These are phyloP conservation scores for Lablab purpureus DNA, from an alignment of 306 rosid species.

Conservation along the genomic window DNA sequence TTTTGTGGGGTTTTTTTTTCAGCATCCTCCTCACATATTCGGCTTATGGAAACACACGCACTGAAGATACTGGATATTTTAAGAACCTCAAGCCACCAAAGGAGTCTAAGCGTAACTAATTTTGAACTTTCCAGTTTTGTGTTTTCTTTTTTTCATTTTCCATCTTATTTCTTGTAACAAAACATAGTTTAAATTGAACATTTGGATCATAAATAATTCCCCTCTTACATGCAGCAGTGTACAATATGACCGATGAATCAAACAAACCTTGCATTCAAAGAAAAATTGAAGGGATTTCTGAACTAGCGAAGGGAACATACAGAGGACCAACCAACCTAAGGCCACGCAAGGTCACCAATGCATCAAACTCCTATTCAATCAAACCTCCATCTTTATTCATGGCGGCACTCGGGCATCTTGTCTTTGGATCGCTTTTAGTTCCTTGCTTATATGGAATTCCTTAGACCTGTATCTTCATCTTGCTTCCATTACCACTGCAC, in stretches of 20 bases:
- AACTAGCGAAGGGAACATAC: slow-evolving; percentile 38
- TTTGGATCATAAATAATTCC: too few relatives aligned
- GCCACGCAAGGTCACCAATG: slow-evolving; percentile 35
- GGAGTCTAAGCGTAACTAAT: slow-evolving; percentile 49
- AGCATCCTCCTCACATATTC: slow-evolving; percentile 41
- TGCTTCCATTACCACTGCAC: slow-evolving; percentile 3
- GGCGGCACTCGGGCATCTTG: slow-evolving; percentile 34
- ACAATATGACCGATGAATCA: slow-evolving; percentile 30
- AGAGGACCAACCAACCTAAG: slow-evolving; percentile 51
- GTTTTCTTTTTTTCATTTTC: slow-evolving; percentile 5
- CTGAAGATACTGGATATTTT: slow-evolving; percentile 1
- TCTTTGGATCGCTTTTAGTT: slow-evolving; percentile 45
- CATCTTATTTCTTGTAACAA: too few relatives aligned
- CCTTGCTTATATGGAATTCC: slow-evolving; percentile 39
- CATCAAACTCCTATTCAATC: slow-evolving; percentile 37
- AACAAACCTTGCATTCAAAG: slow-evolving; percentile 38
- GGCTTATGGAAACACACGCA: slow-evolving; percentile 40
- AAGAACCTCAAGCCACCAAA: slow-evolving; percentile 33
- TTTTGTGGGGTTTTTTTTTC: slow-evolving; percentile 44
- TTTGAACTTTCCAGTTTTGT: not conserved
- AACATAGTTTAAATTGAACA: too few relatives aligned
- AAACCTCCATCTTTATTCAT: slow-evolving; percentile 44
- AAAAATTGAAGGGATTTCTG: slow-evolving; percentile 31
- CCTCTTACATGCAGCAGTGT: too few relatives aligned
- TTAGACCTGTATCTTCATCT: not conserved